Base-by-base conservation (phyloP, 2,329 filamentous ascomycete species). In the Fusarium citri region DNA sequence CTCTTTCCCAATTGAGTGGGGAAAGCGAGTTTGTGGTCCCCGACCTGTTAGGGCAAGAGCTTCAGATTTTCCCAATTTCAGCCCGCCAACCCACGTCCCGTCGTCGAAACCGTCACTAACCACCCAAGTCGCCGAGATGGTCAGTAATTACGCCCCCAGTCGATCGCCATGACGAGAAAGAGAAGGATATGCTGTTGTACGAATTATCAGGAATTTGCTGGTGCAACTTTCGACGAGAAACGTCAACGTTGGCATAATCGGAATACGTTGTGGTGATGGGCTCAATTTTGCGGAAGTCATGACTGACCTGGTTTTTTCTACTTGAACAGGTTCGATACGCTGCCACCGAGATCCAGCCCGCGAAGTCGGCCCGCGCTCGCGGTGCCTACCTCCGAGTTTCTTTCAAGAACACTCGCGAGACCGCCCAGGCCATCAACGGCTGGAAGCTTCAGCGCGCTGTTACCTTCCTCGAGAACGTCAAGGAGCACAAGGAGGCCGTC, bases 321-420 rank as follows among this genome's bases (percentile, higher is more conserved):
- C 42, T 57, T 26, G 56, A 43, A 63, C 50, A 97, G 94, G 94
- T 97, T 89, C 94, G 94, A 86, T 98, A 98, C 94, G 94, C 94
- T 86, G 92, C 92, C 83, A 93, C 91, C 82, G 89, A 94, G 83
- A 95, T 97, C 83, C 88, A 92, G 80, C 86, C 91, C 84, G 89
- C 91, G 79, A 98, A 97, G 90, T 97, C 93, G 87, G 96, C 96
- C 85, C 94, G 95, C 88, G 92, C 95, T 83, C 94, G 96, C 86
- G 96, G 97, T 86, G 94, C 94, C 84, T 99, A 98, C 90, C 93
- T 99, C 80, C 94, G 96, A 83, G 95, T 98, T 79, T 97, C 93
- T 79, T 99, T 98, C 93, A 99, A 99, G 92, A 99, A 99, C 92
- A 99, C 96, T 83, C 94, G 96, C 82, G 97, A 99, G 89, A 98